These are phyloP conservation scores for Coemansia sp. DNA, from an alignment of 192 early-diverging fungal species.

Conservation along the genomic window DNA sequence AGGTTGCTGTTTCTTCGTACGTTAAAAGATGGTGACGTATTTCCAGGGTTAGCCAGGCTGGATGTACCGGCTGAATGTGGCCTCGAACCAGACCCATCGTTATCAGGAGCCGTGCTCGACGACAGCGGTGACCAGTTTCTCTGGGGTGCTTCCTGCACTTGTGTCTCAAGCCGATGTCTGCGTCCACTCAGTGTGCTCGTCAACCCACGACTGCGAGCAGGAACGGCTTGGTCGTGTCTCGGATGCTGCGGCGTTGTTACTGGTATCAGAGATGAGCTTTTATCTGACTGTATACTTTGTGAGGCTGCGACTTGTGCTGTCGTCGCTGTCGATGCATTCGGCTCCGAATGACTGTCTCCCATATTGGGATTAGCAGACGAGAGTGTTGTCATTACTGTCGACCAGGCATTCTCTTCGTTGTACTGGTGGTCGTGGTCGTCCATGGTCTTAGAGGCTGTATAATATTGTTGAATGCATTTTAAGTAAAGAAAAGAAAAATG, in stretches of 20 bases:
- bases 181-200: constrained; percentile 46
- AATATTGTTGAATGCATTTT: not conserved
- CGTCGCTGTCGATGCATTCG: not conserved
- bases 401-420: constrained; percentile 41
- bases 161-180: constrained; percentile 25
- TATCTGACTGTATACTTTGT: constrained; percentile 2
- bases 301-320: constrained; percentile 4
- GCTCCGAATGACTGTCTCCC: not conserved
- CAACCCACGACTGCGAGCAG: constrained; percentile 36
- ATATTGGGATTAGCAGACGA: not conserved
- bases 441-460: not conserved
- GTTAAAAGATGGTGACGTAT: constrained; percentile 9
- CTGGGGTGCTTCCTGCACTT: constrained; percentile 11
- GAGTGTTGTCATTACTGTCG: constrained; percentile 24
- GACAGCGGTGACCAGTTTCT: constrained; percentile 5
- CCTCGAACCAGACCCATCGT: not conserved
- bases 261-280: not conserved
- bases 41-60: not conserved
- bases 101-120: constrained; percentile 18
- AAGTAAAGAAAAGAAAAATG: not conserved
- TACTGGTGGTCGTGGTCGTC: constrained; percentile 1
- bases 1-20: constrained; percentile 7
- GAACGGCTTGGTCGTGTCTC: not conserved
- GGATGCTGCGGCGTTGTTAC: not conserved
- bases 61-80: too few relatives aligned